A percentile compares a stretch with the other conserved stretches of the same genome.
Evolutionary conservation across 2,329 filamentous ascomycete species (phyloP).

Genomic region (Aureobasidium zeae): DNA sequence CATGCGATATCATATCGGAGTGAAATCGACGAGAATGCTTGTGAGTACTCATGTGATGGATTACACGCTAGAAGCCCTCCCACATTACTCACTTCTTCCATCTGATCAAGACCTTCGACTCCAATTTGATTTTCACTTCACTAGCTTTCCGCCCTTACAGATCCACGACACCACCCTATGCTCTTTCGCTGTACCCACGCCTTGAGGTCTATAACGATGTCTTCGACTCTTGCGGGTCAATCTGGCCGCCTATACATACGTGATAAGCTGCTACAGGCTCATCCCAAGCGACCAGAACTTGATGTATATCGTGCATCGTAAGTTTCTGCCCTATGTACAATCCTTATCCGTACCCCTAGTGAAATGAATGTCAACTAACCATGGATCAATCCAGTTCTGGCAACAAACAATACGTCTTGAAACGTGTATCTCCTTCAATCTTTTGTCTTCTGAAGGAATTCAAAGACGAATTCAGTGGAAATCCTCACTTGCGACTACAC

Average conservation of each 20-base stretch:
- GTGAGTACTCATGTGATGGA: no score
- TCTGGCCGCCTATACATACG: background rate
- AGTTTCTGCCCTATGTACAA: background rate
- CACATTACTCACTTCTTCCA: no score
- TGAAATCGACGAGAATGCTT: no score
- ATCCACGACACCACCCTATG: background rate
- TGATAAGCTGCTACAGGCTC: background rate
- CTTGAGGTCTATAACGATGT: background rate
- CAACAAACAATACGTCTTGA: background rate
- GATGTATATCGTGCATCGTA: background rate
- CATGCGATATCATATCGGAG: no score
- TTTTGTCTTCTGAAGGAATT: background rate
- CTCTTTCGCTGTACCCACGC: background rate
- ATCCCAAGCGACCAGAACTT: background rate
- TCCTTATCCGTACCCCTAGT: no score
- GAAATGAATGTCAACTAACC: no score
- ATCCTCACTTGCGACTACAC: background rate
- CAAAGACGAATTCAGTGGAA: background rate
- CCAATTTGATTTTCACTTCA: no score
- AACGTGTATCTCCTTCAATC: background rate
- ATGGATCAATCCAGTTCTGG: background rate
- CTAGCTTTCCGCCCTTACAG: background rate
- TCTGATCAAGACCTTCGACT: no score
- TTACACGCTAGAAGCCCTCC: no score
- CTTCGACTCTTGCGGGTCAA: background rate